Conservation (phyloP, 768 basidiomycete species). For the Stropharia rugosoannulata region DNA sequence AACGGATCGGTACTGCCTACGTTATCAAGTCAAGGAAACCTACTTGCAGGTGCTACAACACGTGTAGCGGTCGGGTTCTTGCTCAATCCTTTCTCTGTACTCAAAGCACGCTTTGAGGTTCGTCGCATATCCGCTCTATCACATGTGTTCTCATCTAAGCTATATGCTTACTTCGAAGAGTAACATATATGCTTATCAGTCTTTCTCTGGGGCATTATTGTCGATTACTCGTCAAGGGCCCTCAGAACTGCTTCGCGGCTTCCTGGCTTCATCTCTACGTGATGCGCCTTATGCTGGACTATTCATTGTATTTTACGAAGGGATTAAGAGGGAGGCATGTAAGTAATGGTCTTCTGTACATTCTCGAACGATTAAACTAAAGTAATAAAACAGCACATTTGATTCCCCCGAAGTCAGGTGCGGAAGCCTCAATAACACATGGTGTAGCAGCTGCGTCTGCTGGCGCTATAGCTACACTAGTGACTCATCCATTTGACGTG, state of each 20-base stretch:
- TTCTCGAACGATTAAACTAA: neutral
- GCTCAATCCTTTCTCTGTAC: constrained; percentile 86
- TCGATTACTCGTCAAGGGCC: constrained; percentile 71
- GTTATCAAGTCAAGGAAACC: constrained; percentile 76
- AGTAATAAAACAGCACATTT: constrained; percentile 32
- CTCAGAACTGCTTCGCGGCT: constrained; percentile 81
- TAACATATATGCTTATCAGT: constrained; percentile 71
- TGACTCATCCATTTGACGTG: constrained; percentile 92
- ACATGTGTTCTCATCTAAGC: neutral
- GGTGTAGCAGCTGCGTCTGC: constrained; percentile 73
- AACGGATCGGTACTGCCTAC: constrained; percentile 62
- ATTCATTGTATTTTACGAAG: constrained; percentile 87
- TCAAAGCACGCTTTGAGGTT: constrained; percentile 93
- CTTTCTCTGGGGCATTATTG: constrained; percentile 54
- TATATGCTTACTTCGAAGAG: constrained; percentile 44
- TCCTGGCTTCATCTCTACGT: constrained; percentile 83
- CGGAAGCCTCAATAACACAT: constrained; percentile 54
- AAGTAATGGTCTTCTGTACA: constrained; percentile 21
- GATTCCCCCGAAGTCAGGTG: constrained; percentile 40
- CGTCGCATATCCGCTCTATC: constrained; percentile 14
- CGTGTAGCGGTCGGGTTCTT: constrained; percentile 81
- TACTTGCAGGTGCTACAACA: constrained; percentile 81
- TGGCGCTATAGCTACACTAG: constrained; percentile 79
- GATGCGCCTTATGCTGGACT: constrained; percentile 95
- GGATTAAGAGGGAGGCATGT: constrained; percentile 76